phyloP scores from a whole-genome alignment of 106 monocot genomes.

The Iris macrosiphon region DNA sequence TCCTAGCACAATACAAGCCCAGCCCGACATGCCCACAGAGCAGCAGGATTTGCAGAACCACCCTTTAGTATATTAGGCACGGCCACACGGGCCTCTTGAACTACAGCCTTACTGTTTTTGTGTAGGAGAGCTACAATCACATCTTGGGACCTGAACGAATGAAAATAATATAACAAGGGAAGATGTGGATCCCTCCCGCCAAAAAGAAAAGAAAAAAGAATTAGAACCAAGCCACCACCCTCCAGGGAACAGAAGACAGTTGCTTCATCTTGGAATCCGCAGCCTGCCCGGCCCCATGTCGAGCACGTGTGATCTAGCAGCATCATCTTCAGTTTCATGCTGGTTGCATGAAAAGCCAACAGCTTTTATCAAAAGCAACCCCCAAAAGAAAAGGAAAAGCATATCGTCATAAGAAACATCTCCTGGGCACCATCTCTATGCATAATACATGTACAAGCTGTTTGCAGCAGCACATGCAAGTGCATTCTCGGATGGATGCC shows the following conservation, averaged over 20 bases:
- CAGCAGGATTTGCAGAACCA: not conserved
- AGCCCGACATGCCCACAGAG: not conserved
- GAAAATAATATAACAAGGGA: not conserved
- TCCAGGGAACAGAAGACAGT: conserved; percentile 8
- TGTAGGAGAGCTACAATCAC: not conserved
- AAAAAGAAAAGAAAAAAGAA: not conserved
- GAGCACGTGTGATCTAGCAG: not conserved
- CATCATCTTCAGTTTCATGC: not conserved
- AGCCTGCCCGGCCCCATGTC: not conserved
- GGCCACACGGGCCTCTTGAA: conserved; percentile 6
- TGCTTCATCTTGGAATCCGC: conserved; percentile 4
- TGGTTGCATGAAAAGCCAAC: not conserved
- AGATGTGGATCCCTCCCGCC: not conserved
- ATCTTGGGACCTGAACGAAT: not conserved
- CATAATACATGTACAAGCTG: conserved; percentile 71
- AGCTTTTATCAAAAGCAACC: no score
- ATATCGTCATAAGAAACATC: no score
- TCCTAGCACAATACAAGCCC: conserved; percentile 6
- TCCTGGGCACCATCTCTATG: conserved; percentile 1
- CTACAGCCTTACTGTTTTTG: no score
- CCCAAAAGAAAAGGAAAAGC: not conserved
- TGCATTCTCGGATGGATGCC: conserved; percentile 59
- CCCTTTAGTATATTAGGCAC: conserved; percentile 1
- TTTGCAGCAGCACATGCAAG: conserved; percentile 62
- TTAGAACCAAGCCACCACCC: conserved; percentile 4